Conservation (phyloP, 345 rosid genomes). For the Eutrema yunnanense region DNA sequence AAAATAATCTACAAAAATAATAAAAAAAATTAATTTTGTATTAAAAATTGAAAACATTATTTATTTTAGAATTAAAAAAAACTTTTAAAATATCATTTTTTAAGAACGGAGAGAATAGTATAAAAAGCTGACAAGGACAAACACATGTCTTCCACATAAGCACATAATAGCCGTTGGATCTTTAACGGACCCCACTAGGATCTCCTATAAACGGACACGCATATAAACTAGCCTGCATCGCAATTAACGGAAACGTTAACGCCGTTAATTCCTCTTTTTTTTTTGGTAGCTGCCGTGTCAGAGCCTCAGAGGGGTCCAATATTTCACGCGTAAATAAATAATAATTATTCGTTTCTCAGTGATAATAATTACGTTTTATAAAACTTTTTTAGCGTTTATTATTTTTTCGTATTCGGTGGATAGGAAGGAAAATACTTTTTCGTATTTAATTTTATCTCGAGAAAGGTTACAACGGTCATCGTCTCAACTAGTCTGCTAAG, state of each 20-base stretch:
- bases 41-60: no score
- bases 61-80: no score
- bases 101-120: not conserved
- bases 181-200: not conserved
- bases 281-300: not conserved
- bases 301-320: constrained; percentile 23
- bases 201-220: not conserved
- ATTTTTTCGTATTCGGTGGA: not conserved
- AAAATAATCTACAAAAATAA: no score
- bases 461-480: constrained; percentile 19
- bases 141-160: not conserved
- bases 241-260: not conserved
- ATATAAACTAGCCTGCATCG: not conserved
- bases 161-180: constrained; percentile 7
- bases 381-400: no score
- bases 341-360: not conserved
- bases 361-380: not conserved
- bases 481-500: constrained; percentile 5
- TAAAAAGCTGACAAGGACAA: not conserved
- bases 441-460: not conserved
- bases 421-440: not conserved
- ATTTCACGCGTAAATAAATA: constrained; percentile 25
- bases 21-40: no score
- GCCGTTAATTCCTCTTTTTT: not conserved
- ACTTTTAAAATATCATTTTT: no score